phyloP scores from a whole-genome alignment of 176 grass and related monocot species.

The Poa pratensis region DNA sequence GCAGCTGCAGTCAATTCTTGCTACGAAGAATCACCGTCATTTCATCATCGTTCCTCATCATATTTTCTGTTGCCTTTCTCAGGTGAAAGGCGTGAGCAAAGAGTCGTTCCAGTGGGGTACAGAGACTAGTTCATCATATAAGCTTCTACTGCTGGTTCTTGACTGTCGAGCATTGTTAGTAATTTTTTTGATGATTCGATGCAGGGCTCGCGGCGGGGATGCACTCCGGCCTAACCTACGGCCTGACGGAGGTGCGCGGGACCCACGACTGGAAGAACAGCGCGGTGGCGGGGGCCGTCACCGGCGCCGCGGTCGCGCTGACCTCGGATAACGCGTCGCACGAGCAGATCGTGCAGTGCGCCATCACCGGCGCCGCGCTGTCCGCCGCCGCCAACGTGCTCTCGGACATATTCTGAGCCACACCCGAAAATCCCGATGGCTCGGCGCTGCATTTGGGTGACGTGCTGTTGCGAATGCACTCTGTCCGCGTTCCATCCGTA shows the following conservation, averaged over 20 bases:
- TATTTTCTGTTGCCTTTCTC: not conserved
- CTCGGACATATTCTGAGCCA: slow-evolving; percentile 67
- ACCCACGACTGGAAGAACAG: slow-evolving; percentile 96
- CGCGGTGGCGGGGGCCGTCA: slow-evolving; percentile 70
- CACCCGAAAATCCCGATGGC: not conserved
- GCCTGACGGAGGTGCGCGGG: slow-evolving; percentile 79
- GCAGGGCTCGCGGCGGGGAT: slow-evolving; percentile 82
- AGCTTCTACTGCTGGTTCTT: not conserved
- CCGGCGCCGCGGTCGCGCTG: slow-evolving; percentile 69
- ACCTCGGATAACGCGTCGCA: slow-evolving; percentile 64
- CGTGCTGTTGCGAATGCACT: not conserved
- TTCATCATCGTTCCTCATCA: not conserved
- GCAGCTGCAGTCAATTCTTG: not conserved
- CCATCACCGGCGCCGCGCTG: slow-evolving; percentile 83
- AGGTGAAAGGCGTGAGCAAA: slow-evolving; percentile 79
- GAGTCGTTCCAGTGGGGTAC: slow-evolving; percentile 94
- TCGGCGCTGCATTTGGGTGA: not conserved
- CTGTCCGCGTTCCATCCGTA: not conserved
- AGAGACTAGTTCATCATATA: not conserved
- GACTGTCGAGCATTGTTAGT: not conserved
- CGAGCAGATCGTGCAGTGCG: slow-evolving; percentile 74
- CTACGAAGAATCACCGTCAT: not conserved
- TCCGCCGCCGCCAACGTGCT: slow-evolving; percentile 79
- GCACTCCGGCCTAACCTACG: slow-evolving; percentile 89
- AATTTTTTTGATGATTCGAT: not conserved